Conservation (phyloP, 208 protist genomes). For the Trypanosoma cruzi region DNA sequence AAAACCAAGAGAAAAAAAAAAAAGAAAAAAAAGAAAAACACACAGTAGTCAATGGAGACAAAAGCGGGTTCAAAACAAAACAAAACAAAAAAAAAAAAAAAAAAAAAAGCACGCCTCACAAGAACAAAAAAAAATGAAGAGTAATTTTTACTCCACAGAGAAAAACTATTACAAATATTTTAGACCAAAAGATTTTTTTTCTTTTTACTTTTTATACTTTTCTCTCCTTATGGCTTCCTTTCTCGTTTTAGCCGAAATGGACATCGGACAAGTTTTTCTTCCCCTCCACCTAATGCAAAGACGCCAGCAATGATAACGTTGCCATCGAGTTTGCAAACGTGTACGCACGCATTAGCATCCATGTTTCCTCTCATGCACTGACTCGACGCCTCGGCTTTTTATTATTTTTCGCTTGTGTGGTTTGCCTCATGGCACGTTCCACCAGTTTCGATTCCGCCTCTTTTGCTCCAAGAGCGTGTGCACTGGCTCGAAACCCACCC, state of each 20-base stretch:
- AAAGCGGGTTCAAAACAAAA: too few relatives aligned
- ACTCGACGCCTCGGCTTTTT: not conserved
- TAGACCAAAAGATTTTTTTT: not conserved
- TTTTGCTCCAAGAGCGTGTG: slow-evolving; percentile 69
- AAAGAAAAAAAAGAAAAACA: not conserved
- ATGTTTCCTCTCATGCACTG: not conserved
- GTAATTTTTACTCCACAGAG: not conserved
- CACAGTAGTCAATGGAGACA: not conserved
- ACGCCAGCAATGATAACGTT: not conserved
- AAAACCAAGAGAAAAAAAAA: not conserved
- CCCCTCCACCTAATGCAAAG: too few relatives aligned
- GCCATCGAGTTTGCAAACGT: not conserved
- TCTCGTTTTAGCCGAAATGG: not conserved
- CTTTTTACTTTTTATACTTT: slow-evolving; percentile 7
- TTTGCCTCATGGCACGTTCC: slow-evolving; percentile 46
- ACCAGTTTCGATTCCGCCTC: slow-evolving; percentile 71
- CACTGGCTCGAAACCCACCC: slow-evolving; percentile 82
- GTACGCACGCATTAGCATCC: not conserved
- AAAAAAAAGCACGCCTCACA: not conserved
- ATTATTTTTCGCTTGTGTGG: slow-evolving; percentile 14
- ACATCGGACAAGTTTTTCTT: not conserved
- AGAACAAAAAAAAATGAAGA: not conserved
- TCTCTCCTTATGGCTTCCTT: not conserved
- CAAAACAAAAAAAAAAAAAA: not conserved
- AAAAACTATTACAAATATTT: not conserved